Evolutionary conservation across 148 eudicot genomes (phyloP), one percentile per base, ranked within the genome.

Genomic region (Talinum fruticosum): DNA sequence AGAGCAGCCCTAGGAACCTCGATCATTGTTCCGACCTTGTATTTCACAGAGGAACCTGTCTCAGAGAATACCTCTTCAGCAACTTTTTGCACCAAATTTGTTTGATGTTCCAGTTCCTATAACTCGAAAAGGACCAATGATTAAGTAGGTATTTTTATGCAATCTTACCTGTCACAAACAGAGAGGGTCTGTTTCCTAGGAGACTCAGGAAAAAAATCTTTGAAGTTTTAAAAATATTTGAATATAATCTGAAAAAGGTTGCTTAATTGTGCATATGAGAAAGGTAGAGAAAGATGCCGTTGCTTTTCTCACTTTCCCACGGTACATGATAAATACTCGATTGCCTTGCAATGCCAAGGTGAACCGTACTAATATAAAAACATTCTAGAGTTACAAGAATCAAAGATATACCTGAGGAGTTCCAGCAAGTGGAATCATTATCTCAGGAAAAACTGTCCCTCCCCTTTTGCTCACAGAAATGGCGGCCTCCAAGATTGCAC

Each of bases 361-460:
- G 45, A 41, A 41, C 5, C 10, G 6, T 41, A 4, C 45, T 41
- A 4, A 41, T 41, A 10, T 41, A 41, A 41, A 10, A 41, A 41
- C 45, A 51, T 51, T 51, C 57, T 15, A 2, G 57, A 1, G 57
- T 51, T 21, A 51, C 23, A 19, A 49, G 19, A 49, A 51, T 51
- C 15, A 12, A 41, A 16, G 19, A 74, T 81, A 13, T 91, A 81
- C 98, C 96, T 95, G 89, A 76, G 99, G 99, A 68, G 94, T 92
- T 83, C 99, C 99, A 65, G 91, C 90, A 34, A 95, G 96, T 74
- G 99, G 99, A 77, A 95, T 93, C 99, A 95, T 95, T 15, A 95
- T 91, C 79, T 95, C 98, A 16, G 98, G 98, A 67, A 86, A 51
- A 64, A 95, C 96, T 18, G 79, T 77, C 33, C 91, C n/a, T 28